Evolutionary conservation across 768 basidiomycete genomes (phyloP).

Genomic region (Russula sp.): DNA sequence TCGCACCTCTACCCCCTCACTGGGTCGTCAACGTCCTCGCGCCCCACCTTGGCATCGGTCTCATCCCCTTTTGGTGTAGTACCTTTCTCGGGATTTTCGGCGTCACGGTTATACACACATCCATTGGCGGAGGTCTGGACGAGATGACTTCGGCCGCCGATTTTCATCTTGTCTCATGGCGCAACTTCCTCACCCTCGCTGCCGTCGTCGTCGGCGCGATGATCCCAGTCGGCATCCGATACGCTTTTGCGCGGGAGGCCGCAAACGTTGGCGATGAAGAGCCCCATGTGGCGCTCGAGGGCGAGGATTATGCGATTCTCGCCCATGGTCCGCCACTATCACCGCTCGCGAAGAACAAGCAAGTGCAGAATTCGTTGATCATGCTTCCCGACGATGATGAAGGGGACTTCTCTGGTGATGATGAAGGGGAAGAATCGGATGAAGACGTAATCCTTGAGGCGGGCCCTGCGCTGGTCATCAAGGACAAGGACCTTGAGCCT

Average conservation of each 20-base stretch:
- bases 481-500: constrained; percentile 26
- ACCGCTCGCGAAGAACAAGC: constrained; percentile 36
- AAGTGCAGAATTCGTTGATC: constrained; percentile 27
- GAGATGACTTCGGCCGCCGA: constrained; percentile 93
- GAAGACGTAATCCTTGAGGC: constrained; percentile 71
- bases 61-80: constrained; percentile 83
- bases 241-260: constrained; percentile 68
- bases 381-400: constrained; percentile 31
- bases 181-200: constrained; percentile 79
- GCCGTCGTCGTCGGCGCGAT: constrained; percentile 89
- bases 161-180: constrained; percentile 89
- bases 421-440: constrained; percentile 47
- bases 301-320: constrained; percentile 39
- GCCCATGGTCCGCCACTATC: constrained; percentile 49
- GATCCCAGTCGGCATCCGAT: constrained; percentile 85
- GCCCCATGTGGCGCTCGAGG: constrained; percentile 33
- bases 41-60: constrained; percentile 84
- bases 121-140: constrained; percentile 88
- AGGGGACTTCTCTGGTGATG: constrained; percentile 24
- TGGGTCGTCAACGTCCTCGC: constrained; percentile 94
- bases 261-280: constrained; percentile 34
- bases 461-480: constrained; percentile 55
- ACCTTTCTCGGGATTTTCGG: constrained; percentile 90
- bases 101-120: constrained; percentile 89
- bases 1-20: constrained; percentile 91